Evolutionary conservation across 2,329 filamentous ascomycete genomes (phyloP), one percentile per base, ranked within the genome.

Genomic region (Endothia cerciana): DNA sequence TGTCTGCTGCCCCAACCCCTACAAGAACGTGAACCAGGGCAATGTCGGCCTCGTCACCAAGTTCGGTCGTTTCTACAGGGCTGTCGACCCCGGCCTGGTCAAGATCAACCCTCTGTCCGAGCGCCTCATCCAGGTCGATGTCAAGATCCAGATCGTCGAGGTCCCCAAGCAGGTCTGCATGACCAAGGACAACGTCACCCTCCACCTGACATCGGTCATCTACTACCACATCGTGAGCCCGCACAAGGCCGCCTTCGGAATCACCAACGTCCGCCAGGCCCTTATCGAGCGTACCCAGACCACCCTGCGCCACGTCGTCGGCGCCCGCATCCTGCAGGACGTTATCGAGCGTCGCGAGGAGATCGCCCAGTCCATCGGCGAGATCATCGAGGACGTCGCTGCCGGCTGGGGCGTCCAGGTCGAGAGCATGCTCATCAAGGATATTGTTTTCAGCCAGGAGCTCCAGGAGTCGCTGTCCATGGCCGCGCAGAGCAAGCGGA

Each of bases 91-190:
- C 2, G 95, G 95, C 77, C 89, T 99, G 40, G 93, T 98, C 79
- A 97, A 97, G 83, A 89, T 99, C 84, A 99, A 99, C 82, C 94
- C 94, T 3, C 88, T 98, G 63, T 94, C 91, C 73, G 95, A 99
- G 83, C 87, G 85, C 66, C 85, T 99, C 51, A 90, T 93, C 72
- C 92, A 96, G 74, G 91, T 99, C 76, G 95, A 99, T 78, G 95
- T 99, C 81, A 99, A 98, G 88, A 97, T 98, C 73, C 95, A 99
- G 82, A 97, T 97, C 71, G 93, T 96, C 77, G 91, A 99, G 83
- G 95, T 99, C 30, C 94, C 94, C 22, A 89, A 94, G 80, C 95
- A 99, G 80, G 89, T 94, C 69, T 98, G 95, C 85, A 99, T 99
- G 94, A 99, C 95, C 78, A 98, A 98, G 83, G 95, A 99, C 84